Conservation (phyloP, 2,329 filamentous ascomycete genomes). For the Polychaeton citri region DNA sequence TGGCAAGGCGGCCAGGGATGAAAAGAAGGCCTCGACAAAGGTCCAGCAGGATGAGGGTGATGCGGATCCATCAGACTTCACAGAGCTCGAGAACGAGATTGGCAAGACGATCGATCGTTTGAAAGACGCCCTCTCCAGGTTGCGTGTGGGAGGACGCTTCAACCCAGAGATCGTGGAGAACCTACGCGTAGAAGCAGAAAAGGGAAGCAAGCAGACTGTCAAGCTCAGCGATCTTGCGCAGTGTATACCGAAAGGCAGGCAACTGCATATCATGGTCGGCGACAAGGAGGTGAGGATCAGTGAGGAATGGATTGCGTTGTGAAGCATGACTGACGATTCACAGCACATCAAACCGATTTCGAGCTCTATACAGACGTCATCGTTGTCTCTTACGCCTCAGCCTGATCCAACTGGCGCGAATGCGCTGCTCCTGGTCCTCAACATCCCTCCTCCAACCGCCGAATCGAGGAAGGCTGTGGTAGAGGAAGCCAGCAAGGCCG, state of each 20-base stretch:
- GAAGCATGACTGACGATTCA: conserved; percentile 1
- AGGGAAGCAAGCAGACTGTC: conserved; percentile 36
- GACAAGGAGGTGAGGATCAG: conserved; percentile 44
- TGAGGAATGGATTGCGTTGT: not conserved
- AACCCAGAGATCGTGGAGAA: conserved; percentile 49
- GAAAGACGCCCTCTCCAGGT: conserved; percentile 47
- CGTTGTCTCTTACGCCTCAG: conserved; percentile 38
- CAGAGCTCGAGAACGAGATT: conserved; percentile 43
- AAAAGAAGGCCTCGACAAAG: conserved; percentile 16
- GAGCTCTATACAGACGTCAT: conserved; percentile 38
- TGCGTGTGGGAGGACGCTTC: conserved; percentile 48
- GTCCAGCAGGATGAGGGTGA: conserved; percentile 19
- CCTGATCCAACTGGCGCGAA: conserved; percentile 35
- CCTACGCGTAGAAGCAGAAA: conserved; percentile 45
- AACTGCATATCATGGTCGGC: conserved; percentile 48
- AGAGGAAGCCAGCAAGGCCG: conserved; percentile 26
- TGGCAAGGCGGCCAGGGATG: conserved; percentile 35
- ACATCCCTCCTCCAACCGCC: conserved; percentile 44
- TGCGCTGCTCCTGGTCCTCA: conserved; percentile 39
- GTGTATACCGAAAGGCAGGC: conserved; percentile 51
- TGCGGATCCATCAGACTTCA: conserved; percentile 48
- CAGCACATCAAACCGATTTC: conserved; percentile 43
- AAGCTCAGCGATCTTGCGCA: conserved; percentile 51
- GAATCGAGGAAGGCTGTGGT: conserved; percentile 35
- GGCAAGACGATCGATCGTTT: conserved; percentile 41